Percentiles rank a stretch among this genome's conserved stretches.
Conservation (phyloP, 1,139 yeast genomes). For the Scheffersomyces insectosa region DNA sequence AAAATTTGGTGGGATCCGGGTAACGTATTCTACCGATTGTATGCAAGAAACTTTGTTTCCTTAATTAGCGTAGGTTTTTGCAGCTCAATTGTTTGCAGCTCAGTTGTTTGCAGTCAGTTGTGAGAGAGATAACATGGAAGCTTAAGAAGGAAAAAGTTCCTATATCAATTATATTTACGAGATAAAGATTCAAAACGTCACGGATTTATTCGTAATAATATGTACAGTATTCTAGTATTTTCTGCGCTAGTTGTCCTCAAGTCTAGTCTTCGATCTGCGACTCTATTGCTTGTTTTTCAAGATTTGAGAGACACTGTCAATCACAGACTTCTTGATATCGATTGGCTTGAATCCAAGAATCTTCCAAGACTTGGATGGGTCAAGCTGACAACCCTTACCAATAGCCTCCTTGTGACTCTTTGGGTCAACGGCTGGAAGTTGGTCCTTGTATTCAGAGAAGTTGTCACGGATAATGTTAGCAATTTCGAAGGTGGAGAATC, state of each 20-base stretch:
- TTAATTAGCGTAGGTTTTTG: no score
- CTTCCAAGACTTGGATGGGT: background rate
- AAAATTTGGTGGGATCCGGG: constrained; percentile 8
- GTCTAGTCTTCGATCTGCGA: no score
- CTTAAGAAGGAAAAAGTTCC: no score
- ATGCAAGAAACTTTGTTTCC: no score
- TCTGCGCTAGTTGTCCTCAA: no score
- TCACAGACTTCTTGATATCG: background rate
- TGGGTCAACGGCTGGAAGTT: background rate
- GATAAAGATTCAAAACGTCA: no score
- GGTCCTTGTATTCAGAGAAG: background rate
- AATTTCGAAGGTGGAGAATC: constrained; percentile 17
- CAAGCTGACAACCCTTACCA: background rate
- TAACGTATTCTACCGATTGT: constrained; percentile 1
- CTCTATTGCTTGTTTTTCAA: background rate
- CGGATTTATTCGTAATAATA: no score
- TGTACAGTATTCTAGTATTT: no score
- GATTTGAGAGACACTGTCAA: background rate
- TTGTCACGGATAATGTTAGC: constrained; percentile 6
- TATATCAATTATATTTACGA: no score
- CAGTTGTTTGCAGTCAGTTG: no score
- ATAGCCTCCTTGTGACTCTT: background rate
- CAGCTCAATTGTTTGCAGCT: no score
- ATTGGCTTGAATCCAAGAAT: background rate
- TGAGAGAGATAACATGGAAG: no score